Evolutionary conservation across 2,329 filamentous ascomycete species (phyloP), one percentile per base, ranked within the genome.

Genomic region (Phialophora expanda): DNA sequence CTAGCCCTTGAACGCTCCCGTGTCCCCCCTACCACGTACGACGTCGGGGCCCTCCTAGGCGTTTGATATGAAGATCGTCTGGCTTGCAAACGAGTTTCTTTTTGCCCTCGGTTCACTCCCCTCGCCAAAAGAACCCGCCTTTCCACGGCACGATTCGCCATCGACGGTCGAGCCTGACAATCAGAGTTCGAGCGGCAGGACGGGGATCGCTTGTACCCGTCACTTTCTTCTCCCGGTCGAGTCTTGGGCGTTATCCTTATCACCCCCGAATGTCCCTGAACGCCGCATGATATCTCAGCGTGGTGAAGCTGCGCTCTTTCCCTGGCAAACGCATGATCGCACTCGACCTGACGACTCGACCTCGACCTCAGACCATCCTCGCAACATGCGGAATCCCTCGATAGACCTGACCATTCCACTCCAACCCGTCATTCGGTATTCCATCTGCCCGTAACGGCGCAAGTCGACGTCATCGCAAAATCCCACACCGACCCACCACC

Each of bases 391-490:
- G 55, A 59, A 24, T 46, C 56, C 22, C 24, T 26, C 34, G 17
- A 41, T 20, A 24, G 20, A 53, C 56, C 20, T 56, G 44, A 14
- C n/a, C 22, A 30, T 5, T 46, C 56, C 17, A 38, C 62, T 51
- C 32, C 12, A 59, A 34, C 56, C 14, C 30, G 26, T 26, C 32
- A n/a, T 22, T 41, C 50, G 56, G 32, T 8, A 26, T 17, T 34
- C 17, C 56, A 38, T n/a, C 55, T 20, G 41, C n/a, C n/a, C 41
- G 48, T 41, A 11, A 48, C 24, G 12, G 24, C 22, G 46, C 17
- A 28, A 56, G 30, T 44, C 58, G 53, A 55, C 57, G 41, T 62
- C 54, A 65, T 63, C 50, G 28, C 57, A 38, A 34, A 22, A 51
- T 41, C 22, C 14, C 6, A 44, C 38, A 24, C 24, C 26, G 4